Conservation (phyloP, 768 basidiomycete genomes). For the Amanita muscaria region DNA sequence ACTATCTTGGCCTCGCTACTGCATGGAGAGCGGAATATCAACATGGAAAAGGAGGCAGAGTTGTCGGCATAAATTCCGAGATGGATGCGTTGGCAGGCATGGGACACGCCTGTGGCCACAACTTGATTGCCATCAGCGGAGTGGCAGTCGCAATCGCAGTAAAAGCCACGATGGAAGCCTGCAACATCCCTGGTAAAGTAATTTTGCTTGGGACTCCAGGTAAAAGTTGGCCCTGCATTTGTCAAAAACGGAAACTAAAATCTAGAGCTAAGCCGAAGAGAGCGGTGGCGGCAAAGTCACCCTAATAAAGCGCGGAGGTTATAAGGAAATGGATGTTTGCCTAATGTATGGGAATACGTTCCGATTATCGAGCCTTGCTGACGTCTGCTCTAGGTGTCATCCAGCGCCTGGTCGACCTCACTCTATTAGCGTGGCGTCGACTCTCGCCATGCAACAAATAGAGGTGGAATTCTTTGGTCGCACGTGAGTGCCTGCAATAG, state of each 20-base stretch:
- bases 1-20: constrained; percentile 63
- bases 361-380: not conserved
- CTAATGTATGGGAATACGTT: constrained; percentile 44
- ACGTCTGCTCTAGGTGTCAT: constrained; percentile 50
- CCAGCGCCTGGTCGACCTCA: constrained; percentile 48
- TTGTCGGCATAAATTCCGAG: constrained; percentile 74
- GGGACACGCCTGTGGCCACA: constrained; percentile 72
- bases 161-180: constrained; percentile 55
- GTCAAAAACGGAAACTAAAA: constrained; percentile 1
- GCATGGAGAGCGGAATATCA: constrained; percentile 73
- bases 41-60: constrained; percentile 49
- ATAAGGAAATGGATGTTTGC: constrained; percentile 74
- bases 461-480: constrained; percentile 68
- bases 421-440: constrained; percentile 41
- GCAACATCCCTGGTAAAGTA: constrained; percentile 56
- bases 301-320: constrained; percentile 67
- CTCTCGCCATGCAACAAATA: constrained; percentile 57
- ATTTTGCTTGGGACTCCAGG: constrained; percentile 74
- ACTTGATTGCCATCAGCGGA: constrained; percentile 73
- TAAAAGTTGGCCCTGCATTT: constrained; percentile 18
- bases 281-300: constrained; percentile 68
- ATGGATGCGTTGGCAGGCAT: constrained; percentile 59
- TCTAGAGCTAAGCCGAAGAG: constrained; percentile 56
- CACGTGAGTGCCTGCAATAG: constrained; percentile 35
- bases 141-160: constrained; percentile 69